These are phyloP conservation scores for Cladosporium sp. DNA, from an alignment of 2,329 filamentous ascomycete genomes.

Conservation along the genomic window DNA sequence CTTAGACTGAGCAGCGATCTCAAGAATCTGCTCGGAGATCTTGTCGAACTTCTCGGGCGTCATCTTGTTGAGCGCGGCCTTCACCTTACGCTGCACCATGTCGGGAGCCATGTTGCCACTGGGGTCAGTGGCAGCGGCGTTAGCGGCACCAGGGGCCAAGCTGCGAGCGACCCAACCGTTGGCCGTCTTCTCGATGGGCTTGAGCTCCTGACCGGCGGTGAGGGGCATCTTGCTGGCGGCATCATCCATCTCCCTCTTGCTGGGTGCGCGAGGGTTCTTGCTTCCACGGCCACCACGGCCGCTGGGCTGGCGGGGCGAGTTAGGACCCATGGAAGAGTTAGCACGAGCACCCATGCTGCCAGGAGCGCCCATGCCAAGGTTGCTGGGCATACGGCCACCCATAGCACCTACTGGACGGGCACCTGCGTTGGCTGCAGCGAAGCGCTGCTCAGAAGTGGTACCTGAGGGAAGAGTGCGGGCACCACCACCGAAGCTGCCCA, in stretches of 20 bases:
- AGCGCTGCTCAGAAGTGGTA: constrained; percentile 76
- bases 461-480: constrained; percentile 66
- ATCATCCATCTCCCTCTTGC: constrained; percentile 62
- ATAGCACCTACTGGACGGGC: constrained; percentile 44
- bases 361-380: constrained; percentile 48
- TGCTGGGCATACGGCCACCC: constrained; percentile 56
- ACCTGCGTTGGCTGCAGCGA: constrained; percentile 44
- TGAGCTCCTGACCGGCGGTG: constrained; percentile 77
- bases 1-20: constrained; percentile 92
- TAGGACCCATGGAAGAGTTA: constrained; percentile 62
- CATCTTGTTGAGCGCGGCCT: constrained; percentile 99
- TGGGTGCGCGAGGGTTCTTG: constrained; percentile 55
- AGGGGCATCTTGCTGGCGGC: constrained; percentile 87
- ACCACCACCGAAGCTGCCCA: constrained; percentile 67
- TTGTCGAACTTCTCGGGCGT: constrained; percentile 98
- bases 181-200: constrained; percentile 71
- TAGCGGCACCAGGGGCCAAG: constrained; percentile 50
- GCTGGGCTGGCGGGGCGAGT: constrained; percentile 62
- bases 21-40: constrained; percentile 88
- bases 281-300: constrained; percentile 61
- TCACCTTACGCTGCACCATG: constrained; percentile 97
- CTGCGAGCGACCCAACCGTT: constrained; percentile 88
- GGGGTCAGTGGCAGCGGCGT: constrained; percentile 46
- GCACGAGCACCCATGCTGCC: constrained; percentile 46
- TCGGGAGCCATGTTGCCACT: constrained; percentile 75